These are phyloP conservation scores for Eruca vesicaria DNA, from an alignment of 441 rosid species.

Conservation along the genomic window DNA sequence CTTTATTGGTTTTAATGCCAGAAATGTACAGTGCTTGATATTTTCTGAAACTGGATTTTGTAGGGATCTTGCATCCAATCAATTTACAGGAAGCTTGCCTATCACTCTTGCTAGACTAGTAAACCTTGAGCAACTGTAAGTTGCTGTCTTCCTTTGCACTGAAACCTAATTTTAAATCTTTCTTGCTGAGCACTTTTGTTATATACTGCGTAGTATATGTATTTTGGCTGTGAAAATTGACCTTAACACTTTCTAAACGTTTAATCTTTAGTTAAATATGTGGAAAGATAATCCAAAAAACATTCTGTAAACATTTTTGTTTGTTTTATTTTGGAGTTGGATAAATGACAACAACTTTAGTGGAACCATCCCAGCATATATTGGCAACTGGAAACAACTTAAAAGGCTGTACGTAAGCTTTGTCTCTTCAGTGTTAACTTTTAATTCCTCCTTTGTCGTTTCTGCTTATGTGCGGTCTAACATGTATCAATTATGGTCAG, in stretches of 20 bases:
- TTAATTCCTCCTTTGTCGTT: neutral
- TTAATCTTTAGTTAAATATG: neutral
- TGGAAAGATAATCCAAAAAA: neutral
- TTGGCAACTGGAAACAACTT: slow-evolving; percentile 26
- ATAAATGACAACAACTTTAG: slow-evolving; percentile 27
- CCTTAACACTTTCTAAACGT: neutral
- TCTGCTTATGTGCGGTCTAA: neutral
- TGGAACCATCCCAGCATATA: slow-evolving; percentile 28
- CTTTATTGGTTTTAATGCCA: neutral
- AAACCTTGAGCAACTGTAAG: slow-evolving; percentile 19
- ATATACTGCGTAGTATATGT: neutral
- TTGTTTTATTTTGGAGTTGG: slow-evolving; percentile 10
- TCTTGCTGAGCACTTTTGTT: neutral
- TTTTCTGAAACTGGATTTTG: neutral
- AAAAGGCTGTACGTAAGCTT: slow-evolving; percentile 27
- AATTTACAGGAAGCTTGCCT: slow-evolving; percentile 25
- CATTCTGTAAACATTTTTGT: neutral
- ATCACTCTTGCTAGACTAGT: slow-evolving; percentile 12
- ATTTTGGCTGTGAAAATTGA: no score
- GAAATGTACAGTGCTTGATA: neutral
- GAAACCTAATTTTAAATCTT: neutral
- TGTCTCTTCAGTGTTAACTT: neutral
- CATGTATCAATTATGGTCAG: neutral
- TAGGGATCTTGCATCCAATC: slow-evolving; percentile 25
- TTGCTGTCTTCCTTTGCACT: neutral